Conservation (phyloP, 345 rosid genomes). For the Nephelium lappaceum region DNA sequence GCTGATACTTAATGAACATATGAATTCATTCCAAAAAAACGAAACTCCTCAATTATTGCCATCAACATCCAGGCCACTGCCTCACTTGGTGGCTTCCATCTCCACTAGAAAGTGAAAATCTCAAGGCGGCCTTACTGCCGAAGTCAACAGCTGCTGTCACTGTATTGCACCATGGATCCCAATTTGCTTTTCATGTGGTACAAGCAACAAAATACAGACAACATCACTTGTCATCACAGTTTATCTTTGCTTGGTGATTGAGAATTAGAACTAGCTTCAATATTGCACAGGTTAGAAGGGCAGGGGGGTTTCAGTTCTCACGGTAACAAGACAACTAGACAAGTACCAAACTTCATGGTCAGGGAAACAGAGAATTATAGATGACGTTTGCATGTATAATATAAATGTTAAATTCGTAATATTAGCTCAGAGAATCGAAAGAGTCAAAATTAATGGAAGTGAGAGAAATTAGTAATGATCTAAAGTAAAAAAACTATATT, state of each 20-base stretch:
- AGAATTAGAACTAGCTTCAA: too few species aligned
- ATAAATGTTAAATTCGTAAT: not conserved
- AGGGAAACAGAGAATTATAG: not conserved
- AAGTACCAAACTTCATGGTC: not conserved
- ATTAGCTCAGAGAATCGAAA: not conserved
- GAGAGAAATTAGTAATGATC: not conserved
- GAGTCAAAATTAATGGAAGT: not conserved
- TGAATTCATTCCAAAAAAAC: not conserved
- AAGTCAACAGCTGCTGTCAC: not conserved
- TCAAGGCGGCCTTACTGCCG: not conserved
- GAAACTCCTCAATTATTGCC: too few species aligned
- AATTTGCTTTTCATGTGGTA: not conserved
- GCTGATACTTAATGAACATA: not conserved
- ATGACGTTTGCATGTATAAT: not conserved
- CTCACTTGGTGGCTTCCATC: not conserved
- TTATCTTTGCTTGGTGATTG: too few species aligned
- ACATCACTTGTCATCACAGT: too few species aligned
- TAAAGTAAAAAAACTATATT: not conserved
- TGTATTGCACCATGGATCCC: not conserved
- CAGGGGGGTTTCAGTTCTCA: too few species aligned
- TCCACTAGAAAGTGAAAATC: not conserved
- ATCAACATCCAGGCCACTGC: too few species aligned
- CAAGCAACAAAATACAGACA: not conserved
- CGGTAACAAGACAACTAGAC: not conserved
- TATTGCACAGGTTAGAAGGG: too few species aligned